A percentile compares a stretch with the other conserved stretches of the same genome.
These are phyloP conservation scores for Fraxinus pennsylvanica DNA, from an alignment of 257 asterid species.

Conservation along the genomic window DNA sequence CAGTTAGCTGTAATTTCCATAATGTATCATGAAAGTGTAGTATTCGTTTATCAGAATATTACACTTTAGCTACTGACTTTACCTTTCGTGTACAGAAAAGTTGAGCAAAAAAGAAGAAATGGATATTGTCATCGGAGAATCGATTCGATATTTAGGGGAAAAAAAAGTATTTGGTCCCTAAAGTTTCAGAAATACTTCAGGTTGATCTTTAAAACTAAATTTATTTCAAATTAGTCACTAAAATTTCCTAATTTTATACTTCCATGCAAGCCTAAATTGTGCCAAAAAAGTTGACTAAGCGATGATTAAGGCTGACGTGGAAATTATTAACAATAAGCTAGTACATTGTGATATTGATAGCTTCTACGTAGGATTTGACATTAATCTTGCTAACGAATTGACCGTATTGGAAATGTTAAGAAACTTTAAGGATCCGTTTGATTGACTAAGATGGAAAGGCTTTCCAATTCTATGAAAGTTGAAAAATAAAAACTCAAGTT, in stretches of 20 bases:
- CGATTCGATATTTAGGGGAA: background rate
- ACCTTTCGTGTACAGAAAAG: background rate
- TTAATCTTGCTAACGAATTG: background rate
- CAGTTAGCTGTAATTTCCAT: too few species aligned
- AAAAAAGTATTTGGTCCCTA: background rate
- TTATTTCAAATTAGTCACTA: background rate
- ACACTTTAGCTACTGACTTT: background rate
- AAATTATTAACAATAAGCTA: background rate
- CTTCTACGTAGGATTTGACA: background rate
- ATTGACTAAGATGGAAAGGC: too few species aligned
- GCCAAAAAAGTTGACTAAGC: background rate
- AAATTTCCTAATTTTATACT: background rate
- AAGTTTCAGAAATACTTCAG: background rate
- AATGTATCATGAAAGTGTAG: background rate
- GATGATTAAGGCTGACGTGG: background rate
- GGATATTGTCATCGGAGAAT: background rate
- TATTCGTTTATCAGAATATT: background rate
- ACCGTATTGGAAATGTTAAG: background rate
- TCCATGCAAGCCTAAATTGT: too few species aligned
- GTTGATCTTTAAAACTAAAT: background rate
- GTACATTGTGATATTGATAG: background rate
- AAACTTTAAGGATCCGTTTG: background rate
- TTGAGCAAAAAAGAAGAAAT: background rate
- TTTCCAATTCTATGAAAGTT: too few species aligned
- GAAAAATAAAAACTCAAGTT: too few species aligned